These are phyloP conservation scores for Gastrolobium villosum DNA, from an alignment of 306 rosid genomes.

Conservation along the genomic window DNA sequence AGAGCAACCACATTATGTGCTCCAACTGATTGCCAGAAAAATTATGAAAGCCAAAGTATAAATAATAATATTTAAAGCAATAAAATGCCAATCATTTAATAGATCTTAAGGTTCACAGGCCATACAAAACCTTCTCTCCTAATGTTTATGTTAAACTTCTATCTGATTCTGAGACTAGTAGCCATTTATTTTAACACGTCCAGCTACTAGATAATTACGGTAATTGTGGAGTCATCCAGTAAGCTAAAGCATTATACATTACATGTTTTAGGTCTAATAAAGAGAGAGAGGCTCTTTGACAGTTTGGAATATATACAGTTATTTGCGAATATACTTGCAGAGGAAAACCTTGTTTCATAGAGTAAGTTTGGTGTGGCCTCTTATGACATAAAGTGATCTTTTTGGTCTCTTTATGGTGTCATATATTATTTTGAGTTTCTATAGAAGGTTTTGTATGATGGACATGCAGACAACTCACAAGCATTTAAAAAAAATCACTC, in stretches of 20 bases:
- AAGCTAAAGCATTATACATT: background rate
- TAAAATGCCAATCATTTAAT: constrained; percentile 5
- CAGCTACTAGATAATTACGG: background rate
- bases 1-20: background rate
- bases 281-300: background rate
- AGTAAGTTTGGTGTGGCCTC: background rate
- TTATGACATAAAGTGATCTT: background rate
- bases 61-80: constrained; percentile 8
- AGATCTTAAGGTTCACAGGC: constrained; percentile 16
- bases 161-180: constrained; percentile 9
- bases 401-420: background rate
- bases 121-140: background rate
- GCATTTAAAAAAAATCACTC: no score
- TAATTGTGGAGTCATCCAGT: background rate
- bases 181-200: constrained; percentile 22
- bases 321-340: background rate
- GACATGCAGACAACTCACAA: background rate
- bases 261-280: background rate
- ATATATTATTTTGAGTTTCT: constrained; percentile 1
- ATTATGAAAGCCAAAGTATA: constrained; percentile 17
- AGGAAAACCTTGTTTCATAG: background rate
- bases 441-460: background rate
- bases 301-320: background rate
- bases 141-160: background rate
- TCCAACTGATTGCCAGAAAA: constrained; percentile 11